These are phyloP conservation scores for Arachnopeziza araneosa DNA, from an alignment of 2,329 filamentous ascomycete species.

Conservation along the genomic window DNA sequence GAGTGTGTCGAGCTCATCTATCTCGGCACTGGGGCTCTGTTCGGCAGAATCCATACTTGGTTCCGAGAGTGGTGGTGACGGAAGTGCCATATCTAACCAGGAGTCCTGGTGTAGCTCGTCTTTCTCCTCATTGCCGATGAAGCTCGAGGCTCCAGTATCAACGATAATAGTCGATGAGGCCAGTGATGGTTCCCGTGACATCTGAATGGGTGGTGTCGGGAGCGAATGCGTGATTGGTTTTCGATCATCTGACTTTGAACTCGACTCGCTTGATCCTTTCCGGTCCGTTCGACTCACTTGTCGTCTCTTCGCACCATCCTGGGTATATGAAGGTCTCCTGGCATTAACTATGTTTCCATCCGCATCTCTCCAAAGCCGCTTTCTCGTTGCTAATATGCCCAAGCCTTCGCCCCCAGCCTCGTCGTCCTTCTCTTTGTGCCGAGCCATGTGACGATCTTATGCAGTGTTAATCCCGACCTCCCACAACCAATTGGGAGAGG, in stretches of 20 bases:
- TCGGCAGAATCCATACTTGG: constrained; percentile 4
- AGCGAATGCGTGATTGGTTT: constrained; percentile 6
- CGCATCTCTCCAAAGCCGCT: constrained; percentile 44
- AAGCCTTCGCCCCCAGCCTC: constrained; percentile 43
- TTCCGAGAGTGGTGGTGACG: constrained; percentile 25
- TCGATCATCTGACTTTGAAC: neutral
- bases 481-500: neutral
- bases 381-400: constrained; percentile 42
- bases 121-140: neutral
- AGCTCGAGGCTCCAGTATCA: constrained; percentile 10
- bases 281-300: constrained; percentile 17
- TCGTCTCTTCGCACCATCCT: constrained; percentile 23
- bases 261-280: constrained; percentile 2
- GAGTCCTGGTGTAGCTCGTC: constrained; percentile 9
- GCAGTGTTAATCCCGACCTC: neutral
- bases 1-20: constrained; percentile 24
- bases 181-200: constrained; percentile 19
- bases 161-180: constrained; percentile 22
- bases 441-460: constrained; percentile 47
- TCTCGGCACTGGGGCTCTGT: constrained; percentile 9
- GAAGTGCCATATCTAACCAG: constrained; percentile 21
- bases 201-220: constrained; percentile 13
- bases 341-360: constrained; percentile 42
- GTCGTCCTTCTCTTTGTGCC: constrained; percentile 43
- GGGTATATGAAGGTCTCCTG: constrained; percentile 29